Evolutionary conservation across 331 rosid species (phyloP), one percentile per base, ranked within the genome.

Genomic region (Ulmus americana): DNA sequence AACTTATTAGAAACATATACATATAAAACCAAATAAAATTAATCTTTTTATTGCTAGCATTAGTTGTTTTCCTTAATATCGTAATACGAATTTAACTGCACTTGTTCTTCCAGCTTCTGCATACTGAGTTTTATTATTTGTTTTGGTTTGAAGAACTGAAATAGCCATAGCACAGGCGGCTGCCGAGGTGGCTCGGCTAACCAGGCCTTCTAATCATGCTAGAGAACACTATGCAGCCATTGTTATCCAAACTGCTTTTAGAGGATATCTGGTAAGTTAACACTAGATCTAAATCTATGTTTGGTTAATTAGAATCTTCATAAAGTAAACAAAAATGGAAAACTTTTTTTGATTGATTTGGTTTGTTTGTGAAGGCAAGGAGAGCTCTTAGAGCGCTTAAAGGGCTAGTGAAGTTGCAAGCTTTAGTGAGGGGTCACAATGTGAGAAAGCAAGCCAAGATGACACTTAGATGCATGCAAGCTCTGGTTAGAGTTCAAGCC

Each of bases 371-470:
- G 2, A 48, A 89, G 99, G 99, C 96, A 13, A 89, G 97, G 82
- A 89, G 99, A 63, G 99, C 99, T 4, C 87, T 87, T 46, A 79
- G 91, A 8, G 99, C 99, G 15, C 86, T 94, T 0, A 94, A 87
- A 68, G 99, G 99, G 16, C 54, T 94, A 13, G 99, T 94, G 74
- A 94, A 94, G 81, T 76, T 94, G 80, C 99, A 94, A 69, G 99
- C 99, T 13, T 70, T 94, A 43, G 99, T 94, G 63, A 85, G 97
- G 45, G 99, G 99, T 9, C 97, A 94, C 61, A 94, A 94, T 47
- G 99, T 94, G 51, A 76, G 99, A 55, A 94, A 89, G 74, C 99
- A 94, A 56, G 99, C 99, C 1, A 90, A 94, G 83, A 90, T 86
- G 88, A 94, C 99, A 0, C 88, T 94, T 10, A 61, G 83, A 53